phyloP scores from a whole-genome alignment of 1,284 basidiomycete species.

The Trichosporon ovoides region DNA sequence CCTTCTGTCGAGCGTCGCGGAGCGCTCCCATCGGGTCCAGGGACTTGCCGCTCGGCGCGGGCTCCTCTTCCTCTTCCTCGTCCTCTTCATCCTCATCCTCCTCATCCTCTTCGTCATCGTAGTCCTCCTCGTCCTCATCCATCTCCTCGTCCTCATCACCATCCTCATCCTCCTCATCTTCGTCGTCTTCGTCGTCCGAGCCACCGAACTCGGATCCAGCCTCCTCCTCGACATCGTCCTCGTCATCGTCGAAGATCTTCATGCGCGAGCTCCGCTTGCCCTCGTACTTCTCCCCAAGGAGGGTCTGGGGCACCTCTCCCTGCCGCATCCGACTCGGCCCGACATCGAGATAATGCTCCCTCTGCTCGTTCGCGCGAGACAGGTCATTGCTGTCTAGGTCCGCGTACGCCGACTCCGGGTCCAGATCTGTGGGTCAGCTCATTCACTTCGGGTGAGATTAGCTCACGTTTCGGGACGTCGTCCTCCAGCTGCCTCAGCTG shows the following conservation, averaged over 20 bases:
- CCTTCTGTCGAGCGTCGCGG: slow-evolving; percentile 41
- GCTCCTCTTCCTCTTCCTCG: slow-evolving; percentile 46
- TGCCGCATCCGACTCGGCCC: slow-evolving; percentile 69
- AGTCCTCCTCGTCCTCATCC: slow-evolving; percentile 49
- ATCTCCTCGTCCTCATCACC: slow-evolving; percentile 35
- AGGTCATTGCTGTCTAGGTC: slow-evolving; percentile 38
- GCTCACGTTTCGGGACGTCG: slow-evolving; percentile 36
- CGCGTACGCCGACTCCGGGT: slow-evolving; percentile 63
- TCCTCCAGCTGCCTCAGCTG: slow-evolving; percentile 74
- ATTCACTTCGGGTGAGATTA: too few relatives aligned
- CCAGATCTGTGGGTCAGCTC: slow-evolving; percentile 47
- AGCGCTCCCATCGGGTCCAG: slow-evolving; percentile 51
- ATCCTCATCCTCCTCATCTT: slow-evolving; percentile 44
- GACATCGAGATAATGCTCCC: slow-evolving; percentile 76
- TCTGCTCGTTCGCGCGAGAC: slow-evolving; percentile 32
- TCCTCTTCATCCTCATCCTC: slow-evolving; percentile 49
- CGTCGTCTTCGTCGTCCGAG: slow-evolving; percentile 62
- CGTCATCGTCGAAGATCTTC: slow-evolving; percentile 53
- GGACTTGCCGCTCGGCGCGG: slow-evolving; percentile 19
- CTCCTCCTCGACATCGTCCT: slow-evolving; percentile 50
- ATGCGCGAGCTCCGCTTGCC: slow-evolving; percentile 61
- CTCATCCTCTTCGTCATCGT: slow-evolving; percentile 52
- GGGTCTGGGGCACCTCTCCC: slow-evolving; percentile 54
- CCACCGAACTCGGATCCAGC: slow-evolving; percentile 63
- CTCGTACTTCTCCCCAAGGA: slow-evolving; percentile 59